These are phyloP conservation scores for Guillardia theta DNA, from an alignment of 78 protist genomes.

Conservation along the genomic window DNA sequence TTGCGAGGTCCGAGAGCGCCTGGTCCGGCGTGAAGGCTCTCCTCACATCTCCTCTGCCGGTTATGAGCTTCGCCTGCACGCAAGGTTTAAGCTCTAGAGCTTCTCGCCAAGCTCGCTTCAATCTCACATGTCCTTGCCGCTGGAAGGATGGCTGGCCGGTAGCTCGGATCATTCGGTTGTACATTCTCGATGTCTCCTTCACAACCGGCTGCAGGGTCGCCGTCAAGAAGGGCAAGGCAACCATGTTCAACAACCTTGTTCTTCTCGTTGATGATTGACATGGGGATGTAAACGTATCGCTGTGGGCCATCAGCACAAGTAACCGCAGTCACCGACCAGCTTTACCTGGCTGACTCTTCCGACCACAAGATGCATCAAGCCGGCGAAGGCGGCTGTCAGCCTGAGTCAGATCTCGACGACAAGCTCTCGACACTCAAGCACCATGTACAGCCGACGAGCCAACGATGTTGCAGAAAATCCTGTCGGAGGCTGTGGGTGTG, in stretches of 20 bases:
- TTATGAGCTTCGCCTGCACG: background rate
- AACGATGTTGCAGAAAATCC: conserved; percentile 24
- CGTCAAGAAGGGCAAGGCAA: too few relatives aligned
- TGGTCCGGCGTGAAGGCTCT: conserved; percentile 1
- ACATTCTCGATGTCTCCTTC: conserved; percentile 38
- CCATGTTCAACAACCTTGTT: too few relatives aligned
- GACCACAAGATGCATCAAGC: background rate
- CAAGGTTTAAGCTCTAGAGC: too few relatives aligned
- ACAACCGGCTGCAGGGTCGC: too few relatives aligned
- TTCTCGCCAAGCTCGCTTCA: background rate
- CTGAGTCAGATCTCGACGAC: too few relatives aligned
- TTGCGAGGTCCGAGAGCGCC: background rate
- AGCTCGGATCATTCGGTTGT: conserved; percentile 13
- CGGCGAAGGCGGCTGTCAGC: conserved; percentile 31
- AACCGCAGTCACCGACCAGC: too few relatives aligned
- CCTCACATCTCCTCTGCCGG: background rate
- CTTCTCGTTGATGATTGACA: background rate
- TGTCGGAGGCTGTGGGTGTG: conserved; percentile 36
- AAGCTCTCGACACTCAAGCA: too few relatives aligned
- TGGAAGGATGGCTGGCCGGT: conserved; percentile 24
- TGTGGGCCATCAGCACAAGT: too few relatives aligned
- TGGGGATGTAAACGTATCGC: conserved; percentile 32
- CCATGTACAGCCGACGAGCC: background rate
- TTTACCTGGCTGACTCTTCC: background rate
- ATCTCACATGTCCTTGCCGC: background rate